Base-by-base conservation (phyloP, 176 grass and related monocot genomes). In the Panicum miliaceum region DNA sequence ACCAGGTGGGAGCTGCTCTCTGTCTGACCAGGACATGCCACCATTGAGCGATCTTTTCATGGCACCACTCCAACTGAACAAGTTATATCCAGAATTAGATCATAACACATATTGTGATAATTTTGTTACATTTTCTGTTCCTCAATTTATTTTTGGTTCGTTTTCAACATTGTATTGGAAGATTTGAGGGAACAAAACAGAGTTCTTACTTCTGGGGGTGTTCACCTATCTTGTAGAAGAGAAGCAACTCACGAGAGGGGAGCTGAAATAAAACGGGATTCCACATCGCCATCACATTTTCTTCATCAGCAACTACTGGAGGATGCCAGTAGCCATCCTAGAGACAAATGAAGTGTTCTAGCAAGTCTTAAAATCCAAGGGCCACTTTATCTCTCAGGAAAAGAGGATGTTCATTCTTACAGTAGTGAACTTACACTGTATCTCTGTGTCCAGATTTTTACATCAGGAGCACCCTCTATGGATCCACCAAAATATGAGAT, bases 371-470 rank as follows among this genome's bases (percentile, higher is more conserved):
- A 75, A 48, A 22, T 75, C 27, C 27, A 54, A 75, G 4, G 26
- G 48, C 9, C 53, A 57, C 20, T 57, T 9, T 57, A 57, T 53
- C 52, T 73, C 4, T 74, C 36, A 56, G 14, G 29, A 84, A 69
- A 46, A n/a, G 6, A 75, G 43, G 23, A 75, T 57, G 20, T 78
- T 53, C 6, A 18, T 29, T 38, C 68, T 66, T 77, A 10, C 26
- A 46, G 81, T 64, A 20, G 23, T 82, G 75, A 84, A 90, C 93
- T 8, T 36, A 98, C 96, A 76, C 26, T 88, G 80, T 86, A 95
- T 93, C 93, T 92, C 83, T 98, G 96, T 68, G 91, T 56, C 96
- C 96, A 98, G 48, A 98, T 98, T 82, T 92, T 98, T 71, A 98
- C 96, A 86, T 98, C 96, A 10, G 91, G 84, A 76, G 92, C 96